Conservation (phyloP, 129 eudicot species). For the Kitagawia praeruptora region DNA sequence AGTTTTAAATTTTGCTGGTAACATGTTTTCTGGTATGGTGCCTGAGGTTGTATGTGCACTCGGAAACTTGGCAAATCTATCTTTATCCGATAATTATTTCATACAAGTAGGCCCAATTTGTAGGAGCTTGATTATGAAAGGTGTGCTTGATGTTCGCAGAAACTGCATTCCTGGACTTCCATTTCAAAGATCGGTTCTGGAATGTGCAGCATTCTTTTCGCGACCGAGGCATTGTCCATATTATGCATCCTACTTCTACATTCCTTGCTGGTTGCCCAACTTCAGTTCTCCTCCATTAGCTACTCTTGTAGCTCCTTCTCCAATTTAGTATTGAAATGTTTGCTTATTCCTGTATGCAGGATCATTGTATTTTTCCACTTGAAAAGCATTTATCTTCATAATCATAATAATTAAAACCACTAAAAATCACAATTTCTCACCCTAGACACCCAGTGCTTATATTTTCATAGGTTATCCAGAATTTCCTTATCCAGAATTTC, state of each 20-base stretch:
- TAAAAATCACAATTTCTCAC: background rate
- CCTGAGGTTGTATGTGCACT: slow-evolving; percentile 82
- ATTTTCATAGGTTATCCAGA: background rate
- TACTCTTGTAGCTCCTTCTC: slow-evolving; percentile 46
- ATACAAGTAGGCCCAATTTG: slow-evolving; percentile 53
- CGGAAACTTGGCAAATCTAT: slow-evolving; percentile 45
- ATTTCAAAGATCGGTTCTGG: slow-evolving; percentile 34
- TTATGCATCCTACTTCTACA: slow-evolving; percentile 20
- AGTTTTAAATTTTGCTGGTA: slow-evolving; percentile 52
- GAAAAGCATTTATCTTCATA: background rate
- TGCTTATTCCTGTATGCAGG: background rate
- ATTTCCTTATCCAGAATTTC: too few relatives aligned
- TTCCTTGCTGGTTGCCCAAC: slow-evolving; percentile 67
- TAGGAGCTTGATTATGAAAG: slow-evolving; percentile 42
- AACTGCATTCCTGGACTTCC: slow-evolving; percentile 64
- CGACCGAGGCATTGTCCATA: slow-evolving; percentile 48
- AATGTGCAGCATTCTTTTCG: slow-evolving; percentile 50
- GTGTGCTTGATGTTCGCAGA: slow-evolving; percentile 54
- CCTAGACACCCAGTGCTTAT: background rate
- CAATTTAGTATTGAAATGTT: slow-evolving; percentile 9
- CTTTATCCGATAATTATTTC: slow-evolving; percentile 59
- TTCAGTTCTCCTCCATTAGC: slow-evolving; percentile 28
- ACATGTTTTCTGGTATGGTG: slow-evolving; percentile 51
- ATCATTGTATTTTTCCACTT: background rate
- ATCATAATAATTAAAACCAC: background rate